Evolutionary conservation across 2,329 filamentous ascomycete species (phyloP).

Genomic region (Neocatenulostroma microsporum): DNA sequence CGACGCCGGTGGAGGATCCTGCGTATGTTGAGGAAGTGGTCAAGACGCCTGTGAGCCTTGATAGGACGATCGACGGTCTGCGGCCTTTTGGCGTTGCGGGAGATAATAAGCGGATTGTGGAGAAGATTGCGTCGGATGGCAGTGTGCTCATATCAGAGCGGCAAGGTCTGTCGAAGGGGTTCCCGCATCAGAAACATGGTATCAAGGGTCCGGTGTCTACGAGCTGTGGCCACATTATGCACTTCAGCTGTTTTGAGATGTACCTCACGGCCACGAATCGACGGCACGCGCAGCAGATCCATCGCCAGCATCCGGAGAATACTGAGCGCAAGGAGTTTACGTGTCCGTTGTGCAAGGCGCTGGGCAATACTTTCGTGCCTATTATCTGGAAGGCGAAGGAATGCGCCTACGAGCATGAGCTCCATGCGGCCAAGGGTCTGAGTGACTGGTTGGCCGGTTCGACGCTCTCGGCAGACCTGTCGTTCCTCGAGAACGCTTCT

Average conservation of each 20-base stretch:
- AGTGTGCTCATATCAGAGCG: conserved; percentile 64
- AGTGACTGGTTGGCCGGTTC: conserved; percentile 54
- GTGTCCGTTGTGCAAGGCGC: conserved; percentile 90
- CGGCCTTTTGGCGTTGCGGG: conserved; percentile 86
- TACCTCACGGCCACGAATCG: conserved; percentile 79
- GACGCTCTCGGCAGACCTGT: conserved; percentile 42
- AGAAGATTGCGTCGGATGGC: conserved; percentile 67
- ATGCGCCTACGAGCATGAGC: conserved; percentile 64
- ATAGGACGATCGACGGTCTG: conserved; percentile 72
- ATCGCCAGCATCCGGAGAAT: conserved; percentile 83
- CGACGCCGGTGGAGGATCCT: conserved; percentile 73
- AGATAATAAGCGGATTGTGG: conserved; percentile 70
- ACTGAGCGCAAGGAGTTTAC: conserved; percentile 79
- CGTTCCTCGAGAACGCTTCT: conserved; percentile 40
- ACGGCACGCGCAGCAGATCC: conserved; percentile 85
- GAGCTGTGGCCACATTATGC: conserved; percentile 97
- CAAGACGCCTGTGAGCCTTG: conserved; percentile 70
- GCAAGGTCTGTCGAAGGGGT: conserved; percentile 82
- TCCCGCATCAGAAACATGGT: conserved; percentile 52
- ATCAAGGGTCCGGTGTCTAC: conserved; percentile 74
- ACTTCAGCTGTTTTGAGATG: conserved; percentile 87
- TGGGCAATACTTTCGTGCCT: conserved; percentile 90
- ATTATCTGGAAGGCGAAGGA: conserved; percentile 94
- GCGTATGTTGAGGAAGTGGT: conserved; percentile 80
- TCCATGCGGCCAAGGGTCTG: conserved; percentile 48